Conservation (phyloP, 1,139 yeast genomes). For the Groenewaldozyma auringiensis region DNA sequence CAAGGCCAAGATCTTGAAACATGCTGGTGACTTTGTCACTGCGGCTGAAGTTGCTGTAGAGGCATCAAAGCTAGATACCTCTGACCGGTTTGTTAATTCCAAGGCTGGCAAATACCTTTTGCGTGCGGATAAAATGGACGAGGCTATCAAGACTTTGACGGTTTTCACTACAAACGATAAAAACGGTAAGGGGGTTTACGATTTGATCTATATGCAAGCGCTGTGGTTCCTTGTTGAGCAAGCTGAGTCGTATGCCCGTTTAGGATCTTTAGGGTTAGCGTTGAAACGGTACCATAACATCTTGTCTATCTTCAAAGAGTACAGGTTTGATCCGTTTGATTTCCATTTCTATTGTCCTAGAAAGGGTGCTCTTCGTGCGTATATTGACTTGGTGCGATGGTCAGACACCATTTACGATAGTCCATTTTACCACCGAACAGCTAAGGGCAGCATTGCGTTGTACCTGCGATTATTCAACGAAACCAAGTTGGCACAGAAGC, state of each 20-base stretch:
- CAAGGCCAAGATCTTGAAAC: conserved; percentile 76
- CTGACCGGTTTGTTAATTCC: conserved; percentile 86
- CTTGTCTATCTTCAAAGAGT: conserved; percentile 59
- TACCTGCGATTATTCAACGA: conserved; percentile 40
- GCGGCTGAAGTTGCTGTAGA: conserved; percentile 64
- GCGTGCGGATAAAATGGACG: conserved; percentile 69
- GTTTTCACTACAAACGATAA: conserved; percentile 80
- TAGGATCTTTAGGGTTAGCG: conserved; percentile 54
- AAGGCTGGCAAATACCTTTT: conserved; percentile 78
- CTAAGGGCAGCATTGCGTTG: conserved; percentile 55
- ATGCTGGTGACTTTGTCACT: conserved; percentile 47
- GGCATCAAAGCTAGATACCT: conserved; percentile 73
- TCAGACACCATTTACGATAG: conserved; percentile 64
- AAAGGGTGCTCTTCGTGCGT: conserved; percentile 83
- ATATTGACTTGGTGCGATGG: conserved; percentile 70
- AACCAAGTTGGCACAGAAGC: conserved; percentile 8
- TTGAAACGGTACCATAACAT: conserved; percentile 70
- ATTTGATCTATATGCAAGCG: conserved; percentile 85
- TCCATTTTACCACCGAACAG: conserved; percentile 64
- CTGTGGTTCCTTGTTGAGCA: conserved; percentile 80
- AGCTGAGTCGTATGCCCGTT: conserved; percentile 69
- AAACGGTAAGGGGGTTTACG: conserved; percentile 73
- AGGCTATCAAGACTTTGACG: conserved; percentile 68
- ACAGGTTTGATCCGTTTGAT: conserved; percentile 79
- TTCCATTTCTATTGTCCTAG: conserved; percentile 91